phyloP scores from a whole-genome alignment of 116 monocot genomes.

The Dioscorea cayenensis region DNA sequence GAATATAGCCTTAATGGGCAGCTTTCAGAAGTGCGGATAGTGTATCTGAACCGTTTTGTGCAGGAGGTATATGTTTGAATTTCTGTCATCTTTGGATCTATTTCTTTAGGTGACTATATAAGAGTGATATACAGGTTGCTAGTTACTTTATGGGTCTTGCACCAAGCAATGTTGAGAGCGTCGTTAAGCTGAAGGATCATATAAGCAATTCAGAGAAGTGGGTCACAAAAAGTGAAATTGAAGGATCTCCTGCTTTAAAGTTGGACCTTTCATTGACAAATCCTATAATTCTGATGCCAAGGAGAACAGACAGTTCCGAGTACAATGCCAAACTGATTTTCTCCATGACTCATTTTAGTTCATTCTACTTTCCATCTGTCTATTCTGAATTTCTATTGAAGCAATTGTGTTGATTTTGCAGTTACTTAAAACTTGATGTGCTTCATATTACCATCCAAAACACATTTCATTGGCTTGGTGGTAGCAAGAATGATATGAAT shows the following conservation, averaged over 20 bases:
- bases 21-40: slow-evolving; percentile 93
- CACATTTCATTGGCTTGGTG: slow-evolving; percentile 81
- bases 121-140: slow-evolving; percentile 40
- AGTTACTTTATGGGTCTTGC: slow-evolving; percentile 92
- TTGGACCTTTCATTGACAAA: slow-evolving; percentile 76
- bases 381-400: background rate
- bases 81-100: background rate
- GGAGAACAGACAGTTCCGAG: slow-evolving; percentile 75
- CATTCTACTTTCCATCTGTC: background rate
- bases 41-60: slow-evolving; percentile 93
- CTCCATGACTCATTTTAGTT: background rate
- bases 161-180: slow-evolving; percentile 42
- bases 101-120: background rate
- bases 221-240: slow-evolving; percentile 75
- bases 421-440: slow-evolving; percentile 91
- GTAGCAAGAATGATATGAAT: slow-evolving; percentile 56
- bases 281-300: slow-evolving; percentile 92
- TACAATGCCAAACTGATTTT: slow-evolving; percentile 23
- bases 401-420: slow-evolving; percentile 19
- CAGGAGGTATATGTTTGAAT: slow-evolving; percentile 61
- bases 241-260: slow-evolving; percentile 93
- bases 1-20: slow-evolving; percentile 90
- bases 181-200: slow-evolving; percentile 88
- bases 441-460: slow-evolving; percentile 76
- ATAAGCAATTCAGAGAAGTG: slow-evolving; percentile 75